These are phyloP conservation scores for Verticillium zaregamsianum DNA, from an alignment of 2,329 filamentous ascomycete species.

Conservation along the genomic window DNA sequence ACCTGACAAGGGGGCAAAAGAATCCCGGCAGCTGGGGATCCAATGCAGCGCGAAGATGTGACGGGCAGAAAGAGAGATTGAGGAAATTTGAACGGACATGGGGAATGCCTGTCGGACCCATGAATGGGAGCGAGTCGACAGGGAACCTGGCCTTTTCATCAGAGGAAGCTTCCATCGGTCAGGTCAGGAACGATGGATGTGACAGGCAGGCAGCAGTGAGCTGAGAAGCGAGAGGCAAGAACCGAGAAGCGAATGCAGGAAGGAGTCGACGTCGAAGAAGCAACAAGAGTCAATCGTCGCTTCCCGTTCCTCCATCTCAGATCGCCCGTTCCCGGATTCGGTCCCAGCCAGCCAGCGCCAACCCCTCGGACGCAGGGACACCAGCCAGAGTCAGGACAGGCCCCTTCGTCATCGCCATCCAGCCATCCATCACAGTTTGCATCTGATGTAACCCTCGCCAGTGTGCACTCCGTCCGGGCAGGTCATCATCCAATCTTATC, in stretches of 20 bases:
- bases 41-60: conserved; percentile 10
- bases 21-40: not conserved
- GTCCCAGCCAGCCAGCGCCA: not conserved
- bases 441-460: conserved; percentile 2
- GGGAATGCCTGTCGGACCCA: conserved; percentile 7
- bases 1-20: not conserved
- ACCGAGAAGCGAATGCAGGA: not conserved
- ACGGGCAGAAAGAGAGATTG: conserved; percentile 5
- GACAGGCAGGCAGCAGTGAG: not conserved
- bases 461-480: not conserved
- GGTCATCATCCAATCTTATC: conserved; percentile 2
- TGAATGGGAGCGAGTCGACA: not conserved
- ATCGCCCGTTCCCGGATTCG: not conserved
- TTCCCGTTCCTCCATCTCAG: not conserved
- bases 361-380: not conserved
- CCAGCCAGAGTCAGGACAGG: not conserved
- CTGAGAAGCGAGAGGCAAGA: not conserved
- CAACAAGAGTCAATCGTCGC: not conserved
- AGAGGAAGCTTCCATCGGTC: not conserved
- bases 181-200: not conserved
- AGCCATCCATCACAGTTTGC: not conserved
- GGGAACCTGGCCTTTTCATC: not conserved
- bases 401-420: not conserved
- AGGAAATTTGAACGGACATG: conserved; percentile 6
- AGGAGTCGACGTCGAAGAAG: not conserved